Percentiles rank a stretch among this genome's conserved stretches.
Conservation (phyloP, 2,329 filamentous ascomycete genomes). For the Zymoseptoria crescenta region DNA sequence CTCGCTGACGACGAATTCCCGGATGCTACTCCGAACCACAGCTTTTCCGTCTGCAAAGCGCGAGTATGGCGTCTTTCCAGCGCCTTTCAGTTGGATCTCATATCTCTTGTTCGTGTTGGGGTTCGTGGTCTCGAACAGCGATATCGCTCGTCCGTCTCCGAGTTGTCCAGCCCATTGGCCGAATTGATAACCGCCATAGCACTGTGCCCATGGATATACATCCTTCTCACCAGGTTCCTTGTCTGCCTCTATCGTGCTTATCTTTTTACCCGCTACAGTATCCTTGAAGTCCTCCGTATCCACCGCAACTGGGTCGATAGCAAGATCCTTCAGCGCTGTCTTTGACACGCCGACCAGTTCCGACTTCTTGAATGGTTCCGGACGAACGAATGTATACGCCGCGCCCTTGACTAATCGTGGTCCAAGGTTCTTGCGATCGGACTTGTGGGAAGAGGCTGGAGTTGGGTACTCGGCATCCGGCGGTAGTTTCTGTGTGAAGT, state of each 20-base stretch:
- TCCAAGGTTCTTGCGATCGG: slow-evolving; percentile 65
- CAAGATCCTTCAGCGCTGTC: slow-evolving; percentile 72
- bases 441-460: slow-evolving; percentile 70
- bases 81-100: slow-evolving; percentile 90
- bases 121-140: slow-evolving; percentile 82
- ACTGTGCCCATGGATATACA: slow-evolving; percentile 96
- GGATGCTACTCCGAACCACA: slow-evolving; percentile 82
- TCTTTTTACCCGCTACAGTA: slow-evolving; percentile 71
- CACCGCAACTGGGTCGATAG: slow-evolving; percentile 61
- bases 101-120: slow-evolving; percentile 63
- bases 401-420: slow-evolving; percentile 80
- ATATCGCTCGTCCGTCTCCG: slow-evolving; percentile 89
- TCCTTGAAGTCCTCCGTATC: slow-evolving; percentile 66
- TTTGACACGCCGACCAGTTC: slow-evolving; percentile 77
- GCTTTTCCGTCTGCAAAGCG: slow-evolving; percentile 95
- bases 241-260: slow-evolving; percentile 64
- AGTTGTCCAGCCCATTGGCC: slow-evolving; percentile 94
- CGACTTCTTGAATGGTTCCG: slow-evolving; percentile 61
- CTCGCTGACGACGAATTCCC: slow-evolving; percentile 91
- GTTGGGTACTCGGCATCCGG: slow-evolving; percentile 72
- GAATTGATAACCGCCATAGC: slow-evolving; percentile 69
- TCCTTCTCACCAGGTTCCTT: slow-evolving; percentile 52
- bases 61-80: slow-evolving; percentile 87
- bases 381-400: slow-evolving; percentile 83
- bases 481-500: slow-evolving; percentile 60